Conservation (phyloP, 1,284 basidiomycete genomes). For the Cryptococcus sp. region DNA sequence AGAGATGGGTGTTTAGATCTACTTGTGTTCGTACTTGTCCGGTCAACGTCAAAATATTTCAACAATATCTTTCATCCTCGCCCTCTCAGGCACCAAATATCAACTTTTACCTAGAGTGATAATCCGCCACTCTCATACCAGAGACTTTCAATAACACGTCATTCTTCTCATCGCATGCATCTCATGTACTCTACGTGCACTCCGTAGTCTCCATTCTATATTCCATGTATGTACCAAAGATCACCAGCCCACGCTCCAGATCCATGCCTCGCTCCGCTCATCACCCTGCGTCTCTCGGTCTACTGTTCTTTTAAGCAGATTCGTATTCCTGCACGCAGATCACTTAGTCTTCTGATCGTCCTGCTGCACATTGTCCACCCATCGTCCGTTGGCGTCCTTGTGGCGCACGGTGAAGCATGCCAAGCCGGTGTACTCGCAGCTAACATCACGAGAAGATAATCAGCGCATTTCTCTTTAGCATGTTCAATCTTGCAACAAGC, state of each 20-base stretch:
- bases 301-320: background rate
- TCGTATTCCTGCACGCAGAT: no score
- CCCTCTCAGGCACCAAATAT: no score
- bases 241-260: background rate
- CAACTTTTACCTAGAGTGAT: no score
- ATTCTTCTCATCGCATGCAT: no score
- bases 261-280: background rate
- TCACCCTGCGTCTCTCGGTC: background rate
- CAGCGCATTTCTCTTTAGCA: background rate
- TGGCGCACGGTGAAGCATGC: slow-evolving; percentile 87
- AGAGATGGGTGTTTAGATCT: no score
- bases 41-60: no score
- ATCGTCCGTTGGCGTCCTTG: slow-evolving; percentile 71
- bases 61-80: no score
- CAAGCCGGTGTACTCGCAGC: slow-evolving; percentile 79
- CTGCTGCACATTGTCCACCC: slow-evolving; percentile 59
- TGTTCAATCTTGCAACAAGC: background rate
- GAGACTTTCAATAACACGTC: background rate
- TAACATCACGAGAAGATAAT: slow-evolving; percentile 14
- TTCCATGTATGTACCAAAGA: background rate
- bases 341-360: slow-evolving; percentile 26
- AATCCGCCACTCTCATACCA: no score
- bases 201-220: background rate
- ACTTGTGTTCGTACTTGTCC: no score
- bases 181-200: background rate